Evolutionary conservation across 768 basidiomycete genomes (phyloP), one percentile per base, ranked within the genome.

Genomic region (Suillus discolor): DNA sequence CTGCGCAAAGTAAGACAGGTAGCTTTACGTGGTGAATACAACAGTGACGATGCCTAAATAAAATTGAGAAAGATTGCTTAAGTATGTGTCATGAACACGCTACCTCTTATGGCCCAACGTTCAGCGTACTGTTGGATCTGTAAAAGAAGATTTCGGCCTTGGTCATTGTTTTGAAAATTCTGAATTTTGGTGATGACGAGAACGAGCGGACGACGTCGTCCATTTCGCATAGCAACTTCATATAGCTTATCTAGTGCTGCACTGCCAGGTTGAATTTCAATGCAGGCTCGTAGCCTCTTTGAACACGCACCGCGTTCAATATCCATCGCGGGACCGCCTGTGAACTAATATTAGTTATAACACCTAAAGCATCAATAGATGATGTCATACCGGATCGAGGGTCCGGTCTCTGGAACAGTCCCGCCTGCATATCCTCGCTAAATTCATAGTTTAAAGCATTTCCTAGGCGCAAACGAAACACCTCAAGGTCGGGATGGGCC

Each of bases 51-150:
- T 89, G 18, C 91, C 91, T 90, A 66, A 39, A 20, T 55, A 7
- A 12, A 54, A 34, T 12, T 34, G 31, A 38, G 47, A 65, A 42
- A 34, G 62, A 51, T 49, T 25, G 6, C 39, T 67, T 25, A 70
- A 36, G 54, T 53, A 61, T 55, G 47, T 66, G 66, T 61, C 42
- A 60, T 15, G 59, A 59, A 11, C 47, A 23, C 60, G 45, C 34
- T 67, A 90, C 92, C 87, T 74, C 89, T 87, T 13, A 91, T 89
- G 6, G 91, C 88, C 93, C 96, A 96, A 7, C 89, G 78, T 74
- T 96, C 94, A 6, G 92, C 94, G 63, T 88, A 84, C 72, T 93
- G 92, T 73, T 96, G 95, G 20, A 96, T 82, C 71, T 94, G 93
- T 63, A 95, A 78, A n/a, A 97, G 80, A 79, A 96, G 85, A 49